phyloP scores from a whole-genome alignment of 257 asterid genomes.

The Paraleonurus japonicus region DNA sequence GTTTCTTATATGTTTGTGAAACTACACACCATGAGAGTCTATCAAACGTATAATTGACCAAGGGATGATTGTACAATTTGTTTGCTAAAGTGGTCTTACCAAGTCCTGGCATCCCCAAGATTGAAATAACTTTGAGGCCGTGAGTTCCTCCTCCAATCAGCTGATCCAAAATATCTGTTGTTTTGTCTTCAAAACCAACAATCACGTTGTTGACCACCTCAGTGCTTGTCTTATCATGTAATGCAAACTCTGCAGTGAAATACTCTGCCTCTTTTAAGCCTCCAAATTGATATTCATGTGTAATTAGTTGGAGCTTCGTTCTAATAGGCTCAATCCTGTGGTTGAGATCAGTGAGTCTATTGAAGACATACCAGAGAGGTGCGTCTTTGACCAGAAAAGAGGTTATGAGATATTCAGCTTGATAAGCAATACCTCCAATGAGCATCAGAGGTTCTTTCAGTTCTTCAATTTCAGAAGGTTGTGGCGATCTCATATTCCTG shows the following conservation, averaged over 20 bases:
- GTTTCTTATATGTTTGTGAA: no score
- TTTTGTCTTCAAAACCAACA: conserved; percentile 24
- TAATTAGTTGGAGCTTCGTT: neutral
- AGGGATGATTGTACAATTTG: no score
- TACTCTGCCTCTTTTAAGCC: no score
- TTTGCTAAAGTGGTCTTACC: no score
- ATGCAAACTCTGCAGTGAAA: no score
- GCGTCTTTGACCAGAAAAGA: conserved; percentile 15
- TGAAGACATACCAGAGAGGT: conserved; percentile 5
- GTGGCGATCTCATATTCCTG: neutral
- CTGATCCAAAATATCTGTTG: neutral
- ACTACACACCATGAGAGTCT: no score
- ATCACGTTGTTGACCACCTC: conserved; percentile 1
- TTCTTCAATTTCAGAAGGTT: neutral
- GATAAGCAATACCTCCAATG: conserved; percentile 20
- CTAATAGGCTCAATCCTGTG: neutral
- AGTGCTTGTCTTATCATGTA: no score
- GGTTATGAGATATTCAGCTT: conserved; percentile 19
- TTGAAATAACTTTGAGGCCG: conserved; percentile 12
- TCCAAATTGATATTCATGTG: neutral
- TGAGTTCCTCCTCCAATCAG: neutral
- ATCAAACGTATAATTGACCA: no score
- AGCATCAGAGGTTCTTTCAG: neutral
- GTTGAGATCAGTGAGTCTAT: conserved; percentile 1
- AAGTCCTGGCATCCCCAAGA: no score